Conservation (phyloP, 106 monocot genomes). For the Acanthochlamys bracteata region DNA sequence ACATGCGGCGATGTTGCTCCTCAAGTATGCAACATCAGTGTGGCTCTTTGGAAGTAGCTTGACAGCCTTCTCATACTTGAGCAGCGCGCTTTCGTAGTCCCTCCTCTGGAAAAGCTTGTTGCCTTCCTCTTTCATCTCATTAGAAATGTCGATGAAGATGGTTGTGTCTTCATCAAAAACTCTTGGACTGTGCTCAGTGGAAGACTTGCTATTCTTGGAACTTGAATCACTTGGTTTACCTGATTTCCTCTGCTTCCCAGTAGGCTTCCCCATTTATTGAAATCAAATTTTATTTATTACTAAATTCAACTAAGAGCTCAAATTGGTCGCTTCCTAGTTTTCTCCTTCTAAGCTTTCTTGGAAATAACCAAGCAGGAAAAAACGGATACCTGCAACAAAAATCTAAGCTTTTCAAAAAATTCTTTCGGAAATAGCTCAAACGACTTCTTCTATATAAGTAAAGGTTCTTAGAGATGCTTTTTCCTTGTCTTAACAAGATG, state of each 20-base stretch:
- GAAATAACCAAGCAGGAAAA: too few relatives aligned
- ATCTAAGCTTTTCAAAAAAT: too few relatives aligned
- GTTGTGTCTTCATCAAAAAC: slow-evolving; percentile 51
- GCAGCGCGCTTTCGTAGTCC: slow-evolving; percentile 70
- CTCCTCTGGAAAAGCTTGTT: slow-evolving; percentile 67
- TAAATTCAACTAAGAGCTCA: too few relatives aligned
- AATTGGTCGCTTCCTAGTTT: too few relatives aligned
- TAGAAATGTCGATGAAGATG: slow-evolving; percentile 71
- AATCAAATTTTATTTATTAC: too few relatives aligned
- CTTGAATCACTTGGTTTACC: slow-evolving; percentile 17
- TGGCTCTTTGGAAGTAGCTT: slow-evolving; percentile 75
- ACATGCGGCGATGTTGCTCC: slow-evolving; percentile 72
- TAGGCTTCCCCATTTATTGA: slow-evolving; percentile 72
- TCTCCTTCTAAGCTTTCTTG: too few relatives aligned
- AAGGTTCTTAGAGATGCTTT: too few relatives aligned
- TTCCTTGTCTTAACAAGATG: too few relatives aligned
- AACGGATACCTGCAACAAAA: too few relatives aligned
- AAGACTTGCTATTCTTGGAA: slow-evolving; percentile 21
- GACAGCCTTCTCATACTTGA: slow-evolving; percentile 82
- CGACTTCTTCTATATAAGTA: too few relatives aligned
- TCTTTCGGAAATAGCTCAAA: too few relatives aligned
- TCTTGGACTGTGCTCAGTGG: slow-evolving; percentile 25
- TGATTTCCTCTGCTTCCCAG: slow-evolving; percentile 59
- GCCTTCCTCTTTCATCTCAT: slow-evolving; percentile 76
- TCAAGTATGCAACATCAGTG: slow-evolving; percentile 50